Evolutionary conservation across 2,329 filamentous ascomycete species (phyloP).

Genomic region (Fusarium kyushuense): DNA sequence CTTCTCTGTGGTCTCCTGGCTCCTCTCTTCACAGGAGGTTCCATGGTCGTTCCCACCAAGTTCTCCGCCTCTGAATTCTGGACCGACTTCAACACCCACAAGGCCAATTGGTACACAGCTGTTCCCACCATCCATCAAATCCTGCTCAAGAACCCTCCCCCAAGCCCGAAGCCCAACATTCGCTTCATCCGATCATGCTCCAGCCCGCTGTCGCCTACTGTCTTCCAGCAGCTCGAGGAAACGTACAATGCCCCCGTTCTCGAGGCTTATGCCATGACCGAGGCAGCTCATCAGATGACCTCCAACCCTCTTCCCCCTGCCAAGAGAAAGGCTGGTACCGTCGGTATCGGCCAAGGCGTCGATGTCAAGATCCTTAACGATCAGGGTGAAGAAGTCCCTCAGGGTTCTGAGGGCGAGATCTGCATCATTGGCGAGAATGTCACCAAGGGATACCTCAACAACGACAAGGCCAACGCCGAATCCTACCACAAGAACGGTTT

Average conservation of each 20-base stretch:
- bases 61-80: slow-evolving; percentile 90
- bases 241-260: slow-evolving; percentile 83
- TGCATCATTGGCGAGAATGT: slow-evolving; percentile 86
- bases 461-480: slow-evolving; percentile 77
- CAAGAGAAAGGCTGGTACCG: slow-evolving; percentile 82
- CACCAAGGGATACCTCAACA: slow-evolving; percentile 88
- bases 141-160: slow-evolving; percentile 78
- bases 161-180: slow-evolving; percentile 76
- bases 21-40: slow-evolving; percentile 79
- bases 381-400: slow-evolving; percentile 73
- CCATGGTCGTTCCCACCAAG: slow-evolving; percentile 80
- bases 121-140: slow-evolving; percentile 96
- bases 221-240: slow-evolving; percentile 82
- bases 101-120: slow-evolving; percentile 91
- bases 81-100: slow-evolving; percentile 77
- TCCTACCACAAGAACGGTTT: slow-evolving; percentile 82
- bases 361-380: slow-evolving; percentile 82
- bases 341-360: slow-evolving; percentile 86
- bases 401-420: slow-evolving; percentile 82
- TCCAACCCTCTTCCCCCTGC: slow-evolving; percentile 78
- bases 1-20: slow-evolving; percentile 85
- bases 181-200: slow-evolving; percentile 91
- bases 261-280: slow-evolving; percentile 94
- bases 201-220: slow-evolving; percentile 83
- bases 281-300: slow-evolving; percentile 88